Conservation (phyloP, 441 rosid genomes). For the Pelargonium myrrhifolium region DNA sequence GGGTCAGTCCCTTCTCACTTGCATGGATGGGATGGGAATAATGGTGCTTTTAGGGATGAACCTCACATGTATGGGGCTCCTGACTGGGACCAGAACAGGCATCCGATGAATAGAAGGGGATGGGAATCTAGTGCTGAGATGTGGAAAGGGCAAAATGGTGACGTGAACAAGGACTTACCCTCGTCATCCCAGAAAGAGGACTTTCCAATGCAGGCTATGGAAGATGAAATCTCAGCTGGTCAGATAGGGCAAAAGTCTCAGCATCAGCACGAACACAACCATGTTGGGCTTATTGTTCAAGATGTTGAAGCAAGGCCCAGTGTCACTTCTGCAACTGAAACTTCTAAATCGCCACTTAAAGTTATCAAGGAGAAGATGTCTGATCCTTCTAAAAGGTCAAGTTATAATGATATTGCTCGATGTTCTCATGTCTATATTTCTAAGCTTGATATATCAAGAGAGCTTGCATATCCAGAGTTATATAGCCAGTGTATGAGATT, state of each 20-base stretch:
- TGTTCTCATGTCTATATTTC: slow-evolving; percentile 53
- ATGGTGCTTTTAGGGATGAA: slow-evolving; percentile 80
- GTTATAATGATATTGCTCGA: slow-evolving; percentile 22
- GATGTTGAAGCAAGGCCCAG: slow-evolving; percentile 30
- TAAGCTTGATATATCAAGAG: slow-evolving; percentile 72
- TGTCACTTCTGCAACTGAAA: slow-evolving; percentile 38
- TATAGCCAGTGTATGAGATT: slow-evolving; percentile 39
- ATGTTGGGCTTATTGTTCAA: slow-evolving; percentile 31
- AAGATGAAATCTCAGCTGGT: slow-evolving; percentile 35
- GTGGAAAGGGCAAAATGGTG: slow-evolving; percentile 84
- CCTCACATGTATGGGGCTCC: slow-evolving; percentile 54
- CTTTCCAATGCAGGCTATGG: slow-evolving; percentile 34
- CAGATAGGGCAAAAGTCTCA: slow-evolving; percentile 36
- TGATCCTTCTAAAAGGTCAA: slow-evolving; percentile 35
- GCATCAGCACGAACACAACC: slow-evolving; percentile 32
- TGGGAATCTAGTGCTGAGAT: slow-evolving; percentile 70
- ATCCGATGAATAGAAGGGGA: slow-evolving; percentile 48
- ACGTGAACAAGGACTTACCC: slow-evolving; percentile 44
- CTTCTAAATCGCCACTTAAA: slow-evolving; percentile 30
- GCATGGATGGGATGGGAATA: slow-evolving; percentile 91
- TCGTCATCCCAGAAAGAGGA: slow-evolving; percentile 60
- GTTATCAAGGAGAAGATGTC: slow-evolving; percentile 27
- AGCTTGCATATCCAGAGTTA: slow-evolving; percentile 66
- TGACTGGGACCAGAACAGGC: slow-evolving; percentile 88
- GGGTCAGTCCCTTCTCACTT: slow-evolving; percentile 64